Evolutionary conservation across 768 basidiomycete species (phyloP), one percentile per base, ranked within the genome.

Genomic region (Xanthoconium purpureum): DNA sequence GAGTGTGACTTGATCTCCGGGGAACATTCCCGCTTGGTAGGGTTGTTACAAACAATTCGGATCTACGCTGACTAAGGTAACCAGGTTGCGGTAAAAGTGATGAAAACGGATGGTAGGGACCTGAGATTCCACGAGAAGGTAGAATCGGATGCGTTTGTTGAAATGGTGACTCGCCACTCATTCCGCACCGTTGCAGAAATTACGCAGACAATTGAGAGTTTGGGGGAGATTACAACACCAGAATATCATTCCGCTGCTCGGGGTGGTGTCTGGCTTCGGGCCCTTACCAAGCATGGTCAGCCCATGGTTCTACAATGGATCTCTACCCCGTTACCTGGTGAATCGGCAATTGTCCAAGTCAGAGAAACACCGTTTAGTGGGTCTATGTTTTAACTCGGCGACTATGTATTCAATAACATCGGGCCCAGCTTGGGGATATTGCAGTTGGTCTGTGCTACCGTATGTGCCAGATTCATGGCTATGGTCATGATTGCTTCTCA

Each of bases 181-280:
- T 20, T 6, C 10, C 11, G 36, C 24, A 17, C 17, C 35, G n/a
- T 32, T 15, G 12, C 47, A 67, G 66, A 63, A 53, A 47, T 57
- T 75, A 15, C 64, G 61, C 28, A 68, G 73, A 30, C 74, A 74
- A 50, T 20, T 68, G 30, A 63, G 6, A 47, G 32, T 68, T 6
- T 66, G 66, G 66, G 52, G 1, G 12, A 28, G 18, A 17, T 32
- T 67, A 35, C 39, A 20, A 24, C 64, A 67, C 46, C 44, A 0
- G 36, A 73, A 75, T 45, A 50, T 74, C 6, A 57, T 74, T 20
- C 70, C 69, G 6, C 51, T 75, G 2, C 63, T 64, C 18, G 74
- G 73, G 5, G 58, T 64, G 3, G 61, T 68, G 17, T 56, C 53
- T n/a, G 65, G 54, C 24, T 75, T 71, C 32, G 72, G 74, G 30